Conservation (phyloP, 495 filamentous ascomycete species). For the Talaromyces thailandensis region DNA sequence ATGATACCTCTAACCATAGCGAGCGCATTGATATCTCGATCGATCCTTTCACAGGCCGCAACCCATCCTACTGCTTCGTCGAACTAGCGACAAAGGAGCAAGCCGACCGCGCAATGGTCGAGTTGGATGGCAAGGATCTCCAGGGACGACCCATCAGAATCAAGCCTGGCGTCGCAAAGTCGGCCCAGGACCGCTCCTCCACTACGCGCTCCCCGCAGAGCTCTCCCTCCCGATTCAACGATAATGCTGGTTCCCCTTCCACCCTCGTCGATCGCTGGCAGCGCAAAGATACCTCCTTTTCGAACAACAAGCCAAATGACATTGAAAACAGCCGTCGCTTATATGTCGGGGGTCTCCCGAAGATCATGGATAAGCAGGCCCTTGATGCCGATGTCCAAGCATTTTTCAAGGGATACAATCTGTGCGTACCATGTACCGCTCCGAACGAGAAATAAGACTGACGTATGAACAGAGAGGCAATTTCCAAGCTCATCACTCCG, state of each 20-base stretch:
- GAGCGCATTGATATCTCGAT: conserved; percentile 46
- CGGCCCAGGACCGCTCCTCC: conserved; percentile 21
- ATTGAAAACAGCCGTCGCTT: conserved; percentile 43
- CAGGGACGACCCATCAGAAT: conserved; percentile 40
- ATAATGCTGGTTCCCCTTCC: conserved; percentile 10
- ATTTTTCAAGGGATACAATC: conserved; percentile 50
- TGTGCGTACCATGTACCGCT: conserved; percentile 22
- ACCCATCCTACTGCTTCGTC: conserved; percentile 53
- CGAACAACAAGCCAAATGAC: conserved; percentile 9
- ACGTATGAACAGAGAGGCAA: conserved; percentile 28
- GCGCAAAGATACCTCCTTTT: conserved; percentile 14
- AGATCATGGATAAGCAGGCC: conserved; percentile 44
- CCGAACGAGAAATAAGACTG: not conserved
- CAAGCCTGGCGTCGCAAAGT: conserved; percentile 39
- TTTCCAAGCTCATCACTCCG: conserved; percentile 56
- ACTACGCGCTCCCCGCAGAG: conserved; percentile 1
- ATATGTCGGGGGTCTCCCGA: conserved; percentile 55
- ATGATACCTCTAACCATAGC: conserved; percentile 8
- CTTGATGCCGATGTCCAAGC: conserved; percentile 43
- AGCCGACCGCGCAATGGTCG: conserved; percentile 35
- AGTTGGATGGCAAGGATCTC: conserved; percentile 32
- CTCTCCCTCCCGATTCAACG: not conserved
- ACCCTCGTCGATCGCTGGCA: conserved; percentile 30
- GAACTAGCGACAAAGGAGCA: conserved; percentile 36
- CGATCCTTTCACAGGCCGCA: conserved; percentile 45